Percentiles rank a stretch among this genome's conserved stretches.
Evolutionary conservation across 768 basidiomycete species (phyloP).

Genomic region (Auriscalpium orientale): DNA sequence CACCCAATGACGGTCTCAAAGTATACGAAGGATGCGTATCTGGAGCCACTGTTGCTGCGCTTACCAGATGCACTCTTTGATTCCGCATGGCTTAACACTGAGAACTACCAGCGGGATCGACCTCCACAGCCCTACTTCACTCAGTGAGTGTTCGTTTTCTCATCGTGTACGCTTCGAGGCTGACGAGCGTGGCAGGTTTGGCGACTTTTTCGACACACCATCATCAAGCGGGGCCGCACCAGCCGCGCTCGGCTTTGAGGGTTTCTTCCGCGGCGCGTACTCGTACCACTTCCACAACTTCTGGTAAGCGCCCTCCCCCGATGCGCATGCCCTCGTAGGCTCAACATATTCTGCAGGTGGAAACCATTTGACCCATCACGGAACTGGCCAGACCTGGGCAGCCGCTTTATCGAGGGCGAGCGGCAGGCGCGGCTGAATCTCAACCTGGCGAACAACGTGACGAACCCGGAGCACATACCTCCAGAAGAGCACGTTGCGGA

Average conservation of each 20-base stretch:
- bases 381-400: constrained; percentile 94
- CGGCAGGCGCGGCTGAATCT: constrained; percentile 44
- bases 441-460: constrained; percentile 17
- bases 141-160: constrained; percentile 40
- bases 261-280: constrained; percentile 93
- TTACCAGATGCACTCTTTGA: constrained; percentile 96
- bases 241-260: constrained; percentile 83
- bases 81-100: constrained; percentile 93
- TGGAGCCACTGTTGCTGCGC: constrained; percentile 78
- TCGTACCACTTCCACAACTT: constrained; percentile 96
- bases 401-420: constrained; percentile 71
- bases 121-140: constrained; percentile 94
- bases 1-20: constrained; percentile 93
- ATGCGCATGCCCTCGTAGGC: not conserved
- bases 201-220: constrained; percentile 84
- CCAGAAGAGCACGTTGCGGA: constrained; percentile 40
- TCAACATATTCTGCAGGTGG: constrained; percentile 56
- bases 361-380: constrained; percentile 86
- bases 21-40: constrained; percentile 82
- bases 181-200: constrained; percentile 42
- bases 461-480: constrained; percentile 22
- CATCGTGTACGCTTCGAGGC: not conserved
- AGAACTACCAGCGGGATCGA: constrained; percentile 83
- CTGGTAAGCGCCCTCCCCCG: constrained; percentile 45
- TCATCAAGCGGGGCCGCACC: constrained; percentile 68